Conservation (phyloP, 2,329 filamentous ascomycete genomes). For the Xylaria sp. region DNA sequence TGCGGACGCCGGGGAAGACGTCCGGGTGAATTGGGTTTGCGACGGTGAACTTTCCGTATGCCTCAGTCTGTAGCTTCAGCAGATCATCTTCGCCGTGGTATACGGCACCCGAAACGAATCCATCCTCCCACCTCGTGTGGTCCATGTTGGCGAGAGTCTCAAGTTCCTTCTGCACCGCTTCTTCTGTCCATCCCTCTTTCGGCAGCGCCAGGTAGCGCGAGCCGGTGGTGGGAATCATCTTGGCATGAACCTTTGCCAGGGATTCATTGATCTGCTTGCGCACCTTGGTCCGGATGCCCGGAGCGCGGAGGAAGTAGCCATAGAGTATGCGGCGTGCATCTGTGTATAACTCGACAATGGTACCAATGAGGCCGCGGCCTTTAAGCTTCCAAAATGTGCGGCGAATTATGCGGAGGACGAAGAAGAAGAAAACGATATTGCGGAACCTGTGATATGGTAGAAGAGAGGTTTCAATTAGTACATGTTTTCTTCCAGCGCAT, state of each 20-base stretch:
- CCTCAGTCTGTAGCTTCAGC: constrained; percentile 86
- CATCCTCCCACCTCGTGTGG: constrained; percentile 97
- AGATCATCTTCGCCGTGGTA: constrained; percentile 92
- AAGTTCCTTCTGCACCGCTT: constrained; percentile 83
- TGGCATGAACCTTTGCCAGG: constrained; percentile 81
- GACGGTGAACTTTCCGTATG: constrained; percentile 93
- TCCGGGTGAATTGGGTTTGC: constrained; percentile 97
- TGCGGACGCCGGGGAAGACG: constrained; percentile 95
- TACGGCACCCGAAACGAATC: constrained; percentile 91
- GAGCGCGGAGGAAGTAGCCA: constrained; percentile 84
- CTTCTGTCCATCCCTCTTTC: constrained; percentile 82
- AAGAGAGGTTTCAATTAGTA: constrained; percentile 23
- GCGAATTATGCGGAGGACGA: constrained; percentile 84
- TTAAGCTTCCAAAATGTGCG: constrained; percentile 85
- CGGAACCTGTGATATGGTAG: constrained; percentile 68
- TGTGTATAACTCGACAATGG: constrained; percentile 77
- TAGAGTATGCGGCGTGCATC: constrained; percentile 79
- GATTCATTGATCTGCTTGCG: constrained; percentile 84
- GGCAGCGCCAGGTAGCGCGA: constrained; percentile 81
- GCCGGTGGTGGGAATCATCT: constrained; percentile 79
- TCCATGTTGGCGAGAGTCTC: constrained; percentile 83
- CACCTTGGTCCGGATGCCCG: constrained; percentile 87
- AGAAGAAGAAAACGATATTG: constrained; percentile 89
- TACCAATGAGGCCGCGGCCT: constrained; percentile 87
- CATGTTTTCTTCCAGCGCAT: constrained; percentile 1